Evolutionary conservation across 2,329 filamentous ascomycete genomes (phyloP).

Genomic region (Talaromyces sp.): DNA sequence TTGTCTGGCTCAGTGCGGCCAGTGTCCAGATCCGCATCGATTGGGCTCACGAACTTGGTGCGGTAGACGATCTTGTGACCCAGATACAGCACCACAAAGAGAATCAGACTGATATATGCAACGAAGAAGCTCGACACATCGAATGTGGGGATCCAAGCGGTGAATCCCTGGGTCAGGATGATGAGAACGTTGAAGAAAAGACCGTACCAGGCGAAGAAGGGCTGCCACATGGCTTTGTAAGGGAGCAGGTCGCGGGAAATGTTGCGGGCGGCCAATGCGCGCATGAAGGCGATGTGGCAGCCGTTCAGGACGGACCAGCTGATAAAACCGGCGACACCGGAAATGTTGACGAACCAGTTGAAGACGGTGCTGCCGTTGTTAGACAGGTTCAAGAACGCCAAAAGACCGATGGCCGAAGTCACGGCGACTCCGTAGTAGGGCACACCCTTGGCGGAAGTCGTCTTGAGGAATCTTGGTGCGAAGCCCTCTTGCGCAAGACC

Average conservation of each 20-base stretch:
- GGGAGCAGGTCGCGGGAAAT: constrained; percentile 58
- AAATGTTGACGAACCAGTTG: constrained; percentile 70
- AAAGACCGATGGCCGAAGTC: constrained; percentile 57
- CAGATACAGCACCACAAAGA: constrained; percentile 55
- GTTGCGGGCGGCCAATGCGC: constrained; percentile 54
- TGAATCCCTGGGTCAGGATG: constrained; percentile 65
- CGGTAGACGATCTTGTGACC: constrained; percentile 47
- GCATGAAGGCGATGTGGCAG: constrained; percentile 64
- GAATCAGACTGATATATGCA: constrained; percentile 61
- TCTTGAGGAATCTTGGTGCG: constrained; percentile 59
- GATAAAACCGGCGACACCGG: constrained; percentile 65
- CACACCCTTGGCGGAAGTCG: constrained; percentile 59
- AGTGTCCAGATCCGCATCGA: constrained; percentile 44
- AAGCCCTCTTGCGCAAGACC: constrained; percentile 62
- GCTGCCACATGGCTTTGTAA: constrained; percentile 60
- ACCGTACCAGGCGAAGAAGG: constrained; percentile 63
- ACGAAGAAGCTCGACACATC: constrained; percentile 61
- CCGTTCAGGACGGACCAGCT: constrained; percentile 54
- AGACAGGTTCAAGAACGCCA: constrained; percentile 64
- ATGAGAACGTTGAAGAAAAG: constrained; percentile 63
- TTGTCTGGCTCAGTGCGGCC: constrained; percentile 36
- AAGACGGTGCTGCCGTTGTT: constrained; percentile 58
- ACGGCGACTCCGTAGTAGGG: constrained; percentile 59
- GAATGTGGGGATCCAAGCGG: constrained; percentile 55
- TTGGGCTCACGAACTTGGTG: constrained; percentile 41